Percentiles rank a stretch among this genome's conserved stretches.
Evolutionary conservation across 192 early-diverging fungal species (phyloP).

Genomic region (Gorgonomyces haynaldii): DNA sequence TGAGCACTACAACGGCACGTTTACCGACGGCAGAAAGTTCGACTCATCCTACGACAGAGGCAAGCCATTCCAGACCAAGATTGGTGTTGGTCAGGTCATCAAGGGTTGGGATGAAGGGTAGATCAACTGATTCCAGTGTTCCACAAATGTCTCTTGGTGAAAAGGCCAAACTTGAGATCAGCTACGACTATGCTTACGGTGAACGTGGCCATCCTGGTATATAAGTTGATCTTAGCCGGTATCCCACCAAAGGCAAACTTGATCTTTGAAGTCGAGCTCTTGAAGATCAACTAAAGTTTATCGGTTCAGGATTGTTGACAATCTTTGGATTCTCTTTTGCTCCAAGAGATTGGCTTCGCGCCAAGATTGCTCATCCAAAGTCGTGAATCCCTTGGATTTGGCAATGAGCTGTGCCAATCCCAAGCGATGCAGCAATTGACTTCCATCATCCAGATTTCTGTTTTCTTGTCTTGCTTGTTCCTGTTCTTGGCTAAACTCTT

Average conservation of each 20-base stretch:
- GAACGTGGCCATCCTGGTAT: constrained; percentile 57
- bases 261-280: constrained; percentile 74
- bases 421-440: not conserved
- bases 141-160: constrained; percentile 89
- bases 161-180: constrained; percentile 71
- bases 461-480: not conserved
- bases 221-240: too few species aligned
- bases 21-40: constrained; percentile 62
- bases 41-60: constrained; percentile 79
- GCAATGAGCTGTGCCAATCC: not conserved
- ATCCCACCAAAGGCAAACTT: constrained; percentile 74
- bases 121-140: constrained; percentile 47
- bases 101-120: constrained; percentile 57
- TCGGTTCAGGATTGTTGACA: not conserved
- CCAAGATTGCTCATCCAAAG: not conserved
- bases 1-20: constrained; percentile 3
- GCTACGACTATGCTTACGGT: constrained; percentile 77
- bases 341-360: not conserved
- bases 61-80: constrained; percentile 72
- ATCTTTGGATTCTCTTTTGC: not conserved
- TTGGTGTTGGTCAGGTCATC: constrained; percentile 93
- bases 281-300: constrained; percentile 43
- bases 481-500: not conserved
- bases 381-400: not conserved
- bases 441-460: not conserved